Evolutionary conservation across 2,329 filamentous ascomycete genomes (phyloP).

Genomic region (Aspergillus sp.): DNA sequence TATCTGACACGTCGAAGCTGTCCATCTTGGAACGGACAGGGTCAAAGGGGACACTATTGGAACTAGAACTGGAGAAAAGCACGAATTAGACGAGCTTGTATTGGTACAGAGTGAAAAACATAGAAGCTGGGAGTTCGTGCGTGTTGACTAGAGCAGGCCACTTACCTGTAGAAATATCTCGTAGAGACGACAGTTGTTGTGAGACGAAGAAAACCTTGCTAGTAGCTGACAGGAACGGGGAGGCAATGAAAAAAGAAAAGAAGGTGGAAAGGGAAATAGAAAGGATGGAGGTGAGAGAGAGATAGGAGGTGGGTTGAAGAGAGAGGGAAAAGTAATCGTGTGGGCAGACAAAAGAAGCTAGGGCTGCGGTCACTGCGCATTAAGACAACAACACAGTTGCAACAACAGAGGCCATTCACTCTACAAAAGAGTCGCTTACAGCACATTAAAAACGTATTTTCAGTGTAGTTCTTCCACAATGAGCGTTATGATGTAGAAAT

Average conservation of each 20-base stretch:
- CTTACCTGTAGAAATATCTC: neutral
- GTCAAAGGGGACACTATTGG: neutral
- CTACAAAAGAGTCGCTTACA: neutral
- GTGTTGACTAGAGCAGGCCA: neutral
- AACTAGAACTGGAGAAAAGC: neutral
- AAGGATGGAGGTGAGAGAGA: neutral
- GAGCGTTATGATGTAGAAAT: too few species aligned
- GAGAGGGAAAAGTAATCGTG: neutral
- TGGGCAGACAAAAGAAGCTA: neutral
- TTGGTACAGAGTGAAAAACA: neutral
- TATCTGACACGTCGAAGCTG: slow-evolving; percentile 14
- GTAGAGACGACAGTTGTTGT: neutral
- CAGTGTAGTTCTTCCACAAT: too few species aligned
- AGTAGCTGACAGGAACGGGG: slow-evolving; percentile 1
- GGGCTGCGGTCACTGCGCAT: neutral
- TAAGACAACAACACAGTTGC: neutral
- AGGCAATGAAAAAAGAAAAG: neutral
- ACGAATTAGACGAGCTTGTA: neutral
- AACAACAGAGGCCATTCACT: neutral
- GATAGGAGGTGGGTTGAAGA: slow-evolving; percentile 3
- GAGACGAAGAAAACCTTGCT: neutral
- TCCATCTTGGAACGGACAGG: slow-evolving; percentile 8
- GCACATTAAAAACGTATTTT: neutral
- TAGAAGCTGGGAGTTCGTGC: too few species aligned
- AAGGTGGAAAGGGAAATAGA: neutral